Percentiles rank a stretch among this genome's conserved stretches.
phyloP scores from a whole-genome alignment of 495 filamentous ascomycete species.

The Penicillium cinerascens region DNA sequence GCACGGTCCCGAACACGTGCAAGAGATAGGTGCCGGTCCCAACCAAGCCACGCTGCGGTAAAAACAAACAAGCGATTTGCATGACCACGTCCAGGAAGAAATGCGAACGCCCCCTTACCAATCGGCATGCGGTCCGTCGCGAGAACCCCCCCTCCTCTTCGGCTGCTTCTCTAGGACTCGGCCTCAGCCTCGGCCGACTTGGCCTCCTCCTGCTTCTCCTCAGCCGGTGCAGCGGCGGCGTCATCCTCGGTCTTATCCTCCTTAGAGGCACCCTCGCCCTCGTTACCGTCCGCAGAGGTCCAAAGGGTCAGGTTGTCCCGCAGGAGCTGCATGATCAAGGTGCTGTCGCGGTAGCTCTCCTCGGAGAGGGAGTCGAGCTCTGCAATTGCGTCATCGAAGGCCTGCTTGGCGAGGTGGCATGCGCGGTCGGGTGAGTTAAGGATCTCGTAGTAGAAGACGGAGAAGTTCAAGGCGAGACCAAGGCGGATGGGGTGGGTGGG shows the following conservation, averaged over 20 bases:
- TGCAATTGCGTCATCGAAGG: constrained; percentile 98
- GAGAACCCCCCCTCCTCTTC: constrained; percentile 3
- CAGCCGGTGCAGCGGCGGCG: constrained; percentile 40
- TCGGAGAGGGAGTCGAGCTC: constrained; percentile 98
- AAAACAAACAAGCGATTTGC: constrained; percentile 41
- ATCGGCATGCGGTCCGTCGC: constrained; percentile 23
- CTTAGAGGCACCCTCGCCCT: constrained; percentile 67
- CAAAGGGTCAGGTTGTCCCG: constrained; percentile 99
- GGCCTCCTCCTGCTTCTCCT: constrained; percentile 45
- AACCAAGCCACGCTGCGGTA: constrained; percentile 40
- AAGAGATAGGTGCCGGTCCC: constrained; percentile 39
- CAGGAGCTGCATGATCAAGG: constrained; percentile 99
- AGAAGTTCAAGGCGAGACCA: constrained; percentile 98
- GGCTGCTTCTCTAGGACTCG: constrained; percentile 31
- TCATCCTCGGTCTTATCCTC: constrained; percentile 63
- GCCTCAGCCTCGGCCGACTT: constrained; percentile 39
- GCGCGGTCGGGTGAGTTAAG: constrained; percentile 98
- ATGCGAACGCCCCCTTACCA: constrained; percentile 34
- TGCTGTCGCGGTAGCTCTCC: constrained; percentile 99
- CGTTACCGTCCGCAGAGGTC: constrained; percentile 92
- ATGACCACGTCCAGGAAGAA: constrained; percentile 41
- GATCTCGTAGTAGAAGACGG: constrained; percentile 99
- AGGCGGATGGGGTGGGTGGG: constrained; percentile 98
- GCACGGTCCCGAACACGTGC: constrained; percentile 40
- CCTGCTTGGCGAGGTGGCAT: constrained; percentile 98